These are phyloP conservation scores for Salvia rosmarinus DNA, from an alignment of 257 asterid species.

Conservation along the genomic window DNA sequence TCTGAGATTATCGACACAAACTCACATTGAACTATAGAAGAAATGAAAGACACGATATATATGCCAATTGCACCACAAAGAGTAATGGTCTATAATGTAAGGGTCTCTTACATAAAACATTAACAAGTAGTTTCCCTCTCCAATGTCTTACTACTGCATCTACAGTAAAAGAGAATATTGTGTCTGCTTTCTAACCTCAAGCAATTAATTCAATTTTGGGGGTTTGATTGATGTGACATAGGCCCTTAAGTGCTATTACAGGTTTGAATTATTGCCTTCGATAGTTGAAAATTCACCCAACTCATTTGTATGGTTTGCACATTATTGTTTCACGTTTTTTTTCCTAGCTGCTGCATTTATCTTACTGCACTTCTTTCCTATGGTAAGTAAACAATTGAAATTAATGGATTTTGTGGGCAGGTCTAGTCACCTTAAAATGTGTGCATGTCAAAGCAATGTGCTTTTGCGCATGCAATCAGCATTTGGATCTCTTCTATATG, in stretches of 20 bases:
- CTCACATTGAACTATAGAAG: not conserved
- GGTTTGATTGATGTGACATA: slow-evolving; percentile 11
- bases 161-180: not conserved
- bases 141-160: not conserved
- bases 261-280: slow-evolving; percentile 2
- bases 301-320: not conserved
- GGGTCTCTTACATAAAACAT: slow-evolving; percentile 1
- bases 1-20: not conserved
- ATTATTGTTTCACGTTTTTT: not conserved
- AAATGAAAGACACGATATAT: not conserved
- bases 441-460: slow-evolving; percentile 44
- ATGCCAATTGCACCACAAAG: not conserved
- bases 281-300: slow-evolving; percentile 1
- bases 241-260: not conserved
- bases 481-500: slow-evolving; percentile 71
- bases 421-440: slow-evolving; percentile 46
- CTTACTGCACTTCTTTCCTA: not conserved
- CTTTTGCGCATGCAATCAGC: slow-evolving; percentile 62
- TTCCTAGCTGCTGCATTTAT: not conserved
- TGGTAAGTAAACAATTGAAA: slow-evolving; percentile 5
- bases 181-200: not conserved
- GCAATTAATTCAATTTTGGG: not conserved
- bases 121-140: not conserved
- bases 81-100: not conserved
- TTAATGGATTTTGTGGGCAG: slow-evolving; percentile 36